phyloP scores from a whole-genome alignment of 192 early-diverging fungal genomes.

The Mortierella hygrophila region DNA sequence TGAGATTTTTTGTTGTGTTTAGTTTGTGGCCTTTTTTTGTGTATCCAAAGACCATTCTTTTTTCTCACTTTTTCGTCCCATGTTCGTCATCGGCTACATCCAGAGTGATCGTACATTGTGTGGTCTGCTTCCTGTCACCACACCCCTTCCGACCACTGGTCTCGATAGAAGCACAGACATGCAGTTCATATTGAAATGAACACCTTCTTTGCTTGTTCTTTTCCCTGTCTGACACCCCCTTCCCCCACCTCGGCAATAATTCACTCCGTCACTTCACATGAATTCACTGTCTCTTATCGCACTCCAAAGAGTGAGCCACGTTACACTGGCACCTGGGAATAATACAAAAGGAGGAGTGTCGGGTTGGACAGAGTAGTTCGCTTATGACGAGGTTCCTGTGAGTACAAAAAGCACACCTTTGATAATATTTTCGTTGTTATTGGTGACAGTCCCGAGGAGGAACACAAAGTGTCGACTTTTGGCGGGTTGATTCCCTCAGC shows the following conservation, averaged over 20 bases:
- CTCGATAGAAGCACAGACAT: neutral
- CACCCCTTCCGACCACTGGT: neutral
- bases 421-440: neutral
- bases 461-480: neutral
- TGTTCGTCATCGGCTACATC: neutral
- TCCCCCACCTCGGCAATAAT: neutral
- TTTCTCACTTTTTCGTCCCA: neutral
- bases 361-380: neutral
- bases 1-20: neutral
- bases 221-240: neutral
- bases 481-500: neutral
- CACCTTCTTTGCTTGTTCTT: neutral
- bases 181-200: neutral
- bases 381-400: neutral
- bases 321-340: neutral
- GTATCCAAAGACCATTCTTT: neutral
- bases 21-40: neutral
- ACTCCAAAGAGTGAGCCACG: neutral
- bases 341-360: neutral
- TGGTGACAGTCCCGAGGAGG: conserved; percentile 3
- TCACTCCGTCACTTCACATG: neutral
- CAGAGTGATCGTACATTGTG: neutral
- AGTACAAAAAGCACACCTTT: neutral
- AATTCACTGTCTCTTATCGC: neutral
- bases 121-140: neutral